Evolutionary conservation across 305 asterid genomes (phyloP).

Genomic region (Vinca major): DNA sequence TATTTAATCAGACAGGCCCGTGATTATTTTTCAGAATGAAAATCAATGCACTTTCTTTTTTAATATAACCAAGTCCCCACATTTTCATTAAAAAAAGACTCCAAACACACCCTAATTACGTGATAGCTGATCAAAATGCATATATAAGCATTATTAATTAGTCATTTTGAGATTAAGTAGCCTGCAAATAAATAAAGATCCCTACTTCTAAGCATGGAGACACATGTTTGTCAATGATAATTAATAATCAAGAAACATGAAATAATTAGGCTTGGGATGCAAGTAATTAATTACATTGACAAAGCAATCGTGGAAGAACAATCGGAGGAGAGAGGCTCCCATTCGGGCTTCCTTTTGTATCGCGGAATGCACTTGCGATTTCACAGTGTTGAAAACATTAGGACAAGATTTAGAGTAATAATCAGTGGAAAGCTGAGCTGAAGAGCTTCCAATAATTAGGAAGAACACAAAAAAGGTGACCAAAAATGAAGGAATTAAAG

Average conservation of each 20-base stretch:
- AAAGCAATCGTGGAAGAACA: constrained; percentile 76
- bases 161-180: too few species aligned
- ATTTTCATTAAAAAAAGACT: too few species aligned
- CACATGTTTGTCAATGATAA: background rate
- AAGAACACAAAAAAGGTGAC: constrained; percentile 24
- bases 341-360: constrained; percentile 52
- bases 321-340: constrained; percentile 92
- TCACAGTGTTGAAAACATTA: constrained; percentile 29
- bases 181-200: background rate
- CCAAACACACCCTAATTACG: too few species aligned
- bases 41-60: too few species aligned
- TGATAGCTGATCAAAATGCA: too few species aligned
- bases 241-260: background rate
- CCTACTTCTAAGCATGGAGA: background rate
- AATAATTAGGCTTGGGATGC: background rate
- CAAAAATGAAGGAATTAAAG: constrained; percentile 19
- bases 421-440: constrained; percentile 50
- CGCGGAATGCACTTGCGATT: constrained; percentile 39
- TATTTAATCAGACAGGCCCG: constrained; percentile 1
- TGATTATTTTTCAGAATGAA: too few species aligned
- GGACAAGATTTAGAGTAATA: constrained; percentile 60
- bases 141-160: too few species aligned
- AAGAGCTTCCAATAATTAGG: constrained; percentile 32
- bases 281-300: constrained; percentile 40
- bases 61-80: too few species aligned